phyloP scores from a whole-genome alignment of 1,284 basidiomycete species.

The Ustilago crameri region DNA sequence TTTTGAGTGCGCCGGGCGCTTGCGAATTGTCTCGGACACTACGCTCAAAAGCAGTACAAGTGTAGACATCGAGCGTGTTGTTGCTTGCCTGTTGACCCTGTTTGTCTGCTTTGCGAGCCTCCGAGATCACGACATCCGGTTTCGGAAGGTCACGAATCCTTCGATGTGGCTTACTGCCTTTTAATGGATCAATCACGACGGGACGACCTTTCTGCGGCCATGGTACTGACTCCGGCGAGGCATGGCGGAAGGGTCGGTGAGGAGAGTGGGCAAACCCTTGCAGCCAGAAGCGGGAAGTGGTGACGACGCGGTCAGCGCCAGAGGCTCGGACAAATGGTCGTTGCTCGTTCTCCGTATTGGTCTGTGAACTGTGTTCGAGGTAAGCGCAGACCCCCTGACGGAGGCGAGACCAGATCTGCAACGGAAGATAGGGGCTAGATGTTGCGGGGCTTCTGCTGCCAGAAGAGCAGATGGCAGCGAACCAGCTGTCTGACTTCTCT shows the following conservation, averaged over 20 bases:
- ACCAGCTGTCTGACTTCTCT: background rate
- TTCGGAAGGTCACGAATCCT: constrained; percentile 23
- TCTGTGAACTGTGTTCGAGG: background rate
- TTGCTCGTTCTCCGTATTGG: background rate
- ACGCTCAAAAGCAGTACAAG: constrained; percentile 34
- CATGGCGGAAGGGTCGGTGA: constrained; percentile 28
- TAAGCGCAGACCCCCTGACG: constrained; percentile 9
- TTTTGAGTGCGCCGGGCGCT: constrained; percentile 19
- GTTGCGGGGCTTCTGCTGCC: background rate
- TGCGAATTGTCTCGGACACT: constrained; percentile 34
- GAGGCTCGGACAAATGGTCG: constrained; percentile 42
- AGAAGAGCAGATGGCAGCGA: constrained; percentile 1
- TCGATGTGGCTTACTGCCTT: constrained; percentile 32
- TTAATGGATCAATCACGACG: constrained; percentile 14
- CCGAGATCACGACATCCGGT: constrained; percentile 48
- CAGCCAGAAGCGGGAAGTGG: constrained; percentile 44
- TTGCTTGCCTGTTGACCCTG: constrained; percentile 29
- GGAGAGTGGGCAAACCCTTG: constrained; percentile 37
- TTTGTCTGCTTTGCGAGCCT: constrained; percentile 37
- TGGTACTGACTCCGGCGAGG: constrained; percentile 34
- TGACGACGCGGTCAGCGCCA: constrained; percentile 38
- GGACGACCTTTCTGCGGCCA: constrained; percentile 44
- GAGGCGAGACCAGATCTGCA: constrained; percentile 8
- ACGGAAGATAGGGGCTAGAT: background rate
- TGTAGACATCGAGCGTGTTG: constrained; percentile 52